Percentiles rank a stretch among this genome's conserved stretches.
phyloP scores from a whole-genome alignment of 371 early-diverging fungal genomes.

The Choanephora cucurbitarum region DNA sequence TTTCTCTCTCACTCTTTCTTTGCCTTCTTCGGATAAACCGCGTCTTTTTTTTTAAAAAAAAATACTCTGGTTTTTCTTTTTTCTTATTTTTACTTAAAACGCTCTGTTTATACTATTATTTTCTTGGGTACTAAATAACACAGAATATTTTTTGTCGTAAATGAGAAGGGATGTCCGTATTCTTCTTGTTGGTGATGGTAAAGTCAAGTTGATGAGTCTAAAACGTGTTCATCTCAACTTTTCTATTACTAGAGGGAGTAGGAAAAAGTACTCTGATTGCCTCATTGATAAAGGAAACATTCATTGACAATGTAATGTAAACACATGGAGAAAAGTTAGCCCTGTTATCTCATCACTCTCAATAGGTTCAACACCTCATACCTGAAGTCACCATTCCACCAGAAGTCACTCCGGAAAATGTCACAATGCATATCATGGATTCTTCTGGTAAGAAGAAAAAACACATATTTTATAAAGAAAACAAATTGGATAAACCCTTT shows the following conservation, averaged over 20 bases:
- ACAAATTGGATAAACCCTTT: neutral
- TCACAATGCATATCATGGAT: constrained; percentile 95
- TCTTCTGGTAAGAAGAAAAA: constrained; percentile 70
- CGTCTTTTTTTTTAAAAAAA: too few species aligned
- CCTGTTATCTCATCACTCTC: too few species aligned
- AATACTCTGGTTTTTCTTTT: neutral
- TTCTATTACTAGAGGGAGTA: constrained; percentile 69
- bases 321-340: too few species aligned
- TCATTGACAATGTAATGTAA: constrained; percentile 91
- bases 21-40: neutral
- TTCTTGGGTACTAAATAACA: too few species aligned
- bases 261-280: constrained; percentile 97
- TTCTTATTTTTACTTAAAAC: neutral
- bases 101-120: too few species aligned
- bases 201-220: neutral
- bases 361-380: constrained; percentile 92
- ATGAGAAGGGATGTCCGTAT: constrained; percentile 93
- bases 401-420: constrained; percentile 95
- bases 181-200: constrained; percentile 90
- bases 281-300: constrained; percentile 93
- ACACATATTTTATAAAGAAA: too few species aligned
- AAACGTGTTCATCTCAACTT: neutral
- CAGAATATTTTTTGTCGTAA: neutral
- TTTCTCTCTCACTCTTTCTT: neutral
- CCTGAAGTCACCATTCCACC: constrained; percentile 98